These are phyloP conservation scores for Colletotrichum horii DNA, from an alignment of 2,329 filamentous ascomycete genomes.

Conservation along the genomic window DNA sequence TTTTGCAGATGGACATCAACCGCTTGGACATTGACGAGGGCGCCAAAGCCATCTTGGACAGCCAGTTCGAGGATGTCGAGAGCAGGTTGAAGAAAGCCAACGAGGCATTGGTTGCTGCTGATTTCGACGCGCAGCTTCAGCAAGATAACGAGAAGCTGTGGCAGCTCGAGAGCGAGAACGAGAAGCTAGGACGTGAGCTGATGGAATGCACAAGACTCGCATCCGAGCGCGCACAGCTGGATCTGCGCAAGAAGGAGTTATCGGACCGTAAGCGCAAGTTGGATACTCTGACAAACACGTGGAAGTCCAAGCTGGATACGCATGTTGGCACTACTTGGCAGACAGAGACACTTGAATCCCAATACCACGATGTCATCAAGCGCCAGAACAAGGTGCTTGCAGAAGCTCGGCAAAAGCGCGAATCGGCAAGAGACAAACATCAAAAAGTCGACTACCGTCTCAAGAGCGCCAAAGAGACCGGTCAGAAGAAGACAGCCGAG, in stretches of 20 bases:
- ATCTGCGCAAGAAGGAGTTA: conserved; percentile 81
- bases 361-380: conserved; percentile 69
- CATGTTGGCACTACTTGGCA: conserved; percentile 73
- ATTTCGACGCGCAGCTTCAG: conserved; percentile 75
- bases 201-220: conserved; percentile 82
- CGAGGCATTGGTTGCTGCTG: conserved; percentile 64
- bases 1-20: conserved; percentile 71
- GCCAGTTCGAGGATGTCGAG: conserved; percentile 73
- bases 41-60: conserved; percentile 76
- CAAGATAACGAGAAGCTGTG: conserved; percentile 69
- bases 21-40: conserved; percentile 87
- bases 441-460: conserved; percentile 79
- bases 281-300: conserved; percentile 77
- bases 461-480: conserved; percentile 66
- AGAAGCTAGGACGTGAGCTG: conserved; percentile 79
- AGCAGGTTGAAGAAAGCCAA: conserved; percentile 65
- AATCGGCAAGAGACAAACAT: conserved; percentile 73
- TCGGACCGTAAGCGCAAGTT: conserved; percentile 76
- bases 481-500: conserved; percentile 69
- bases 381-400: conserved; percentile 62
- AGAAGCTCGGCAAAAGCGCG: conserved; percentile 72
- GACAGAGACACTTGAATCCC: conserved; percentile 69
- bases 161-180: conserved; percentile 73
- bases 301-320: conserved; percentile 71
- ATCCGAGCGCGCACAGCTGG: conserved; percentile 82